Evolutionary conservation across 2,329 filamentous ascomycete species (phyloP), one percentile per base, ranked within the genome.

Genomic region (Aspergillus floridensis): DNA sequence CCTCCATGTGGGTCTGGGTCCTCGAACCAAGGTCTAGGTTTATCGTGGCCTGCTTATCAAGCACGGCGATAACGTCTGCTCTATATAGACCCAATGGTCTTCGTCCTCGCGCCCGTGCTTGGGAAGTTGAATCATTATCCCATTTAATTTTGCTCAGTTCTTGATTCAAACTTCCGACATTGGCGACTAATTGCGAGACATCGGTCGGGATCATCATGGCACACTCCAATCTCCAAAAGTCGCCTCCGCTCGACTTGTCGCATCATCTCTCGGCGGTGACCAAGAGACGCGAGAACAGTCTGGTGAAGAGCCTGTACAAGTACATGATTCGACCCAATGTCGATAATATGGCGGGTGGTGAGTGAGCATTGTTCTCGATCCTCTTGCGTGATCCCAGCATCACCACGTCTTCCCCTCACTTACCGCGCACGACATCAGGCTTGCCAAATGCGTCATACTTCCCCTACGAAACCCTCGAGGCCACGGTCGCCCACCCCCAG

Each of bases 401-500:
- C 26, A 29, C 26, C 26, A 29, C 7, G 26, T 7, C 26, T 56
- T 7, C 51, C 58, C 47, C 21, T 58, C 19, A 44, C 24, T 38
- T 32, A 55, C 49, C 46, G 46, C 51, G 58, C 22, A 29, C n/a
- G 38, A 44, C 38, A 50, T 31, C 63, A 93, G 91, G 91, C 61
- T 84, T 96, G 22, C 93, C 93, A 16, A 88, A 95, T 74, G 81
- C 88, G 44, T 84, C 84, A 59, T 91, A 91, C 77, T 97, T 97
- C 71, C 93, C 93, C 8, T 96, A 90, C 76, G 92, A 97, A 69
- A 95, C 92, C 0, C 86, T 97, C 63, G 91, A 96, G 76, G 91
- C 92, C 46, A 87, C 89, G 65, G 86, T 89, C 62, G 91, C 91
- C 32, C 84, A 85, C 62, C 88, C 91, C 7, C 81, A 89, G 64